Base-by-base conservation (phyloP, 495 filamentous ascomycete species). In the Podospora pseudocomata region DNA sequence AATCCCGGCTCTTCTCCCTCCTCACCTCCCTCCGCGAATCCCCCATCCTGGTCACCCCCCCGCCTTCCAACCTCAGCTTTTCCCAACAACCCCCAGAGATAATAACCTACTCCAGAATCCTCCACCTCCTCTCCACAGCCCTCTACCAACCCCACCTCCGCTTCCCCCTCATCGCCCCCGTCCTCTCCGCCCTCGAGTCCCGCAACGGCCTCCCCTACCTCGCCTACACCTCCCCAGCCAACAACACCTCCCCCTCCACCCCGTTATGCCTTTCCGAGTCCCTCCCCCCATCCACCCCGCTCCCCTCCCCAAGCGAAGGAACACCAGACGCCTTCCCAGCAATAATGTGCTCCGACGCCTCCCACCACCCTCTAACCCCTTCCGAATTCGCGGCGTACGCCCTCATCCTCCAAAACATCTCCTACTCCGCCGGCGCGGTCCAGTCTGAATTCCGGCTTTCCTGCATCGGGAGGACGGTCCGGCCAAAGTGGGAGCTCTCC, bases 331-430 rank as follows among this genome's bases (percentile, higher is more conserved):
- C 85, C 0, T 82, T 77, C 11, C 71, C 80, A 18, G 87, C 88
- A 3, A 87, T 93, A 55, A 75, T 89, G 1, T 93, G 91, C 70
- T 78, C 84, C 0, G 91, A 93, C 74, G 83, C 82, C 0, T 7
- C 20, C 11, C 80, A 82, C 13, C 18, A 16, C 61, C 27, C 18
- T 5, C 34, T 49, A n/a, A 49, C 30, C 79, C 79, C 18, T 0
- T 72, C 78, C 1, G 71, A 73, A 2, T 90, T 92, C 63, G 67
- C 72, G 3, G 62, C 71, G 1, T 83, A 86, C 66, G 82, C 85
- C 70, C 58, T 76, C 30, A 54, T 75, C 9, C 76, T 91, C 3
- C 72, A 74, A 6, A 65, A 71, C 3, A 82, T 88, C 34, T 88
- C 85, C 67, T 68, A 75, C 0, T 74, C 77, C 0, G 73, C 85